Evolutionary conservation across 1,284 basidiomycete species (phyloP).

Genomic region (Anthracocystis panici-leucophaei): DNA sequence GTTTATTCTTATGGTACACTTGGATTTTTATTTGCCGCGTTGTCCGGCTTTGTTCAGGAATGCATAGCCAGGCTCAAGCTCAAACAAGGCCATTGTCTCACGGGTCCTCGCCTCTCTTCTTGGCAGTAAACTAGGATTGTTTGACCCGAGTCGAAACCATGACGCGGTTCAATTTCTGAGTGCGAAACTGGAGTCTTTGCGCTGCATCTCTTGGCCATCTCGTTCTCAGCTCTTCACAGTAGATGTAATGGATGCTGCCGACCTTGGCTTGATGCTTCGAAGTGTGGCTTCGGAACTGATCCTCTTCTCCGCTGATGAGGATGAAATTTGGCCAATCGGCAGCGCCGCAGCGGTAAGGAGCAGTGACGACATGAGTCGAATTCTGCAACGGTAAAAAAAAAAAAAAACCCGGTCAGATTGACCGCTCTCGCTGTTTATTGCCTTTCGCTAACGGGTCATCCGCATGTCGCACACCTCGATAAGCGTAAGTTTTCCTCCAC

Average conservation of each 20-base stretch:
- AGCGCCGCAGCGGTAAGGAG: no score
- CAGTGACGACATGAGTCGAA: no score
- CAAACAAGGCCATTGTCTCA: neutral
- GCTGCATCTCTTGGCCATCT: no score
- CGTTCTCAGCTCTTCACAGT: no score
- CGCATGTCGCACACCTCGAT: neutral
- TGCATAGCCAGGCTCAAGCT: conserved; percentile 2
- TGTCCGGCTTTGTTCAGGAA: neutral
- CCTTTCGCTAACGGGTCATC: neutral
- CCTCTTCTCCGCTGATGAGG: no score
- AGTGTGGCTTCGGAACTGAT: no score
- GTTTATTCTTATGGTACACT: neutral
- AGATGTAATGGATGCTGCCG: no score
- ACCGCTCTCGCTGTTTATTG: neutral
- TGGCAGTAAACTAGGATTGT: no score
- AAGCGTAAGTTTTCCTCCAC: neutral
- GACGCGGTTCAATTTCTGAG: neutral
- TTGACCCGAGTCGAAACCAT: conserved; percentile 1
- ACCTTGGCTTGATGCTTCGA: no score
- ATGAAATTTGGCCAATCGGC: no score
- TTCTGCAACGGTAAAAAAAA: no score
- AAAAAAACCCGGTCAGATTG: neutral
- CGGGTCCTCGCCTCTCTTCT: neutral
- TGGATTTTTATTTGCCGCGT: neutral
- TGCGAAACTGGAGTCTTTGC: no score